These are phyloP conservation scores for Endoconidiophora laricicola DNA, from an alignment of 2,329 filamentous ascomycete species.

Conservation along the genomic window DNA sequence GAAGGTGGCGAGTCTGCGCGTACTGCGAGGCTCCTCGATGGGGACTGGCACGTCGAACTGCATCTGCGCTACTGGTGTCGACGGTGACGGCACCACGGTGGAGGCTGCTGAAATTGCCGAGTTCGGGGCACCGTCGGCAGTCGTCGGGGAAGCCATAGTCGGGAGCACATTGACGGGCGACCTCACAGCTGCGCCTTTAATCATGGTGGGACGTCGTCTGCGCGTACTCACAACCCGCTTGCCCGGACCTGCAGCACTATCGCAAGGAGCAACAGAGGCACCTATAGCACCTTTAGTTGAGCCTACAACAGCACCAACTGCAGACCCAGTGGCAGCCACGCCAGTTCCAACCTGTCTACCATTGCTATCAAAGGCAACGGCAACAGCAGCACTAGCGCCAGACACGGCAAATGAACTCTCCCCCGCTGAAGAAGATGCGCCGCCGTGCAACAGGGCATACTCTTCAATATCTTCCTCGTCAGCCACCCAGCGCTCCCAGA, in stretches of 20 bases:
- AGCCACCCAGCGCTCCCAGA: slow-evolving; percentile 85
- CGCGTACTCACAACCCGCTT: slow-evolving; percentile 10
- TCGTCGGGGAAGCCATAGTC: slow-evolving; percentile 21
- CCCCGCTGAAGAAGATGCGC: slow-evolving; percentile 18
- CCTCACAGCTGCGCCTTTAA: slow-evolving; percentile 13
- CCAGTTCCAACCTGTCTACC: background rate
- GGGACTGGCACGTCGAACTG: slow-evolving; percentile 17
- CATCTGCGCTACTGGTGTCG: slow-evolving; percentile 33
- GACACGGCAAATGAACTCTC: slow-evolving; percentile 7
- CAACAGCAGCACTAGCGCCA: background rate
- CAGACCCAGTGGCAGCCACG: background rate
- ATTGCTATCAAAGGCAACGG: background rate
- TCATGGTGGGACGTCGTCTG: slow-evolving; percentile 11
- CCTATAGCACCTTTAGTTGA: slow-evolving; percentile 9
- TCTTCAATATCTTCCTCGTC: slow-evolving; percentile 42
- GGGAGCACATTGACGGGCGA: slow-evolving; percentile 12
- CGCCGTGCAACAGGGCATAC: slow-evolving; percentile 18
- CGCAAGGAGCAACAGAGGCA: background rate
- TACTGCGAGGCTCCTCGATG: slow-evolving; percentile 26
- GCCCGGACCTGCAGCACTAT: background rate
- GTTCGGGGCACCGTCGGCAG: slow-evolving; percentile 24
- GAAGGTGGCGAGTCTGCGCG: slow-evolving; percentile 54
- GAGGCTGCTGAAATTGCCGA: background rate
- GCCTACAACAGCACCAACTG: background rate
- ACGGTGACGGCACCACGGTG: slow-evolving; percentile 19